Evolutionary conservation across 345 rosid genomes (phyloP).

Genomic region (Turnera subulata): DNA sequence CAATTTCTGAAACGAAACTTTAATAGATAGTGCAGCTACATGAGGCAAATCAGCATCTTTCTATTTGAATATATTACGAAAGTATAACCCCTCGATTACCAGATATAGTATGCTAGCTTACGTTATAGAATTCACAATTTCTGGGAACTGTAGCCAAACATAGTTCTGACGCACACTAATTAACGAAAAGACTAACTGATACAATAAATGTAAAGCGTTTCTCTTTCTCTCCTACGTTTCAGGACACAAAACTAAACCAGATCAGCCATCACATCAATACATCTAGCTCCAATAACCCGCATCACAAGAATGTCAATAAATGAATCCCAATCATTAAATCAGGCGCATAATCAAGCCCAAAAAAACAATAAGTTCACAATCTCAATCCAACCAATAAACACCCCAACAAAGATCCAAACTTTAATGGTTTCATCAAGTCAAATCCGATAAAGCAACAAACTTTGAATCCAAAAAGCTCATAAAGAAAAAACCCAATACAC

Average conservation of each 20-base stretch:
- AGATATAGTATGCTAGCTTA: too few species aligned
- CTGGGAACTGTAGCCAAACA: not conserved
- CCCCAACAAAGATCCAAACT: not conserved
- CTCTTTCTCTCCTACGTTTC: not conserved
- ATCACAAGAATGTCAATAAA: too few species aligned
- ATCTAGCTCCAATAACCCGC: not conserved
- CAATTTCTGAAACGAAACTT: too few species aligned
- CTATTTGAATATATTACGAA: too few species aligned
- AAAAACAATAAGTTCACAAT: not conserved
- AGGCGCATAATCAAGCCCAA: not conserved
- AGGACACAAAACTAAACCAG: not conserved
- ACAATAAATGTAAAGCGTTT: not conserved
- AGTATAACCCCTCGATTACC: too few species aligned
- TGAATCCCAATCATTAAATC: not conserved
- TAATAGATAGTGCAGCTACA: too few species aligned
- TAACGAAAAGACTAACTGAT: not conserved
- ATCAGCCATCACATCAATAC: not conserved
- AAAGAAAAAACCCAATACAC: too few species aligned
- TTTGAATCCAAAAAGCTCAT: not conserved
- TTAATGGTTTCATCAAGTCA: not conserved
- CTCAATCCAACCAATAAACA: not conserved
- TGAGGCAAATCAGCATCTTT: too few species aligned
- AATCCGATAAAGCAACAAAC: not conserved
- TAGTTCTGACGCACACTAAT: not conserved
- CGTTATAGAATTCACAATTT: not conserved